phyloP scores from a whole-genome alignment of 2,329 filamentous ascomycete genomes.

The Fonsecaea erecta region DNA sequence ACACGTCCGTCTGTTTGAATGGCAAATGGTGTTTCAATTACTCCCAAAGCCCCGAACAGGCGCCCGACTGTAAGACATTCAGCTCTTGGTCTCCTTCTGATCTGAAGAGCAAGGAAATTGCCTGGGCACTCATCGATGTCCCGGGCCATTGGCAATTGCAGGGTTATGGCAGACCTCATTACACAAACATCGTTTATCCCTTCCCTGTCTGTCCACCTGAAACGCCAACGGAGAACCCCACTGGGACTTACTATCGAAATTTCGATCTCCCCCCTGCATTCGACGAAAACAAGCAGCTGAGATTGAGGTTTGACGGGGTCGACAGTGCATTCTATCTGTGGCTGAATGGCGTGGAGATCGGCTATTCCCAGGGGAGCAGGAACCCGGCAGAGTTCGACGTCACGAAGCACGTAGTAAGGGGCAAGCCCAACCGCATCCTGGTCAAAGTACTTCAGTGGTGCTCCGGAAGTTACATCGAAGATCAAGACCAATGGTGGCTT shows the following conservation, averaged over 20 bases:
- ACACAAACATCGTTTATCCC: slow-evolving; percentile 70
- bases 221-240: slow-evolving; percentile 67
- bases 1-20: slow-evolving; percentile 53
- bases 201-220: slow-evolving; percentile 69
- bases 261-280: slow-evolving; percentile 52
- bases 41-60: slow-evolving; percentile 24
- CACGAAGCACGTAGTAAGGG: slow-evolving; percentile 54
- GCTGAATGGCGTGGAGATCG: slow-evolving; percentile 67
- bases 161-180: slow-evolving; percentile 69
- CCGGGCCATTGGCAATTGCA: slow-evolving; percentile 74
- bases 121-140: slow-evolving; percentile 62
- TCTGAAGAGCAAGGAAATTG: slow-evolving; percentile 42
- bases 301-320: slow-evolving; percentile 72
- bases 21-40: slow-evolving; percentile 60
- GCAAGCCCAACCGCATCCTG: slow-evolving; percentile 59
- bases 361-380: slow-evolving; percentile 70
- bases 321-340: slow-evolving; percentile 73
- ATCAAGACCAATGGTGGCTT: slow-evolving; percentile 71
- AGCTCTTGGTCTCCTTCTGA: slow-evolving; percentile 10
- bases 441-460: slow-evolving; percentile 74
- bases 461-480: slow-evolving; percentile 71
- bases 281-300: slow-evolving; percentile 55
- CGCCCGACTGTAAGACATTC: slow-evolving; percentile 7
- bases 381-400: slow-evolving; percentile 74
- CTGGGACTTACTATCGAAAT: slow-evolving; percentile 65